Evolutionary conservation across 179 eudicot species (phyloP).

Genomic region (Silene vulgaris): DNA sequence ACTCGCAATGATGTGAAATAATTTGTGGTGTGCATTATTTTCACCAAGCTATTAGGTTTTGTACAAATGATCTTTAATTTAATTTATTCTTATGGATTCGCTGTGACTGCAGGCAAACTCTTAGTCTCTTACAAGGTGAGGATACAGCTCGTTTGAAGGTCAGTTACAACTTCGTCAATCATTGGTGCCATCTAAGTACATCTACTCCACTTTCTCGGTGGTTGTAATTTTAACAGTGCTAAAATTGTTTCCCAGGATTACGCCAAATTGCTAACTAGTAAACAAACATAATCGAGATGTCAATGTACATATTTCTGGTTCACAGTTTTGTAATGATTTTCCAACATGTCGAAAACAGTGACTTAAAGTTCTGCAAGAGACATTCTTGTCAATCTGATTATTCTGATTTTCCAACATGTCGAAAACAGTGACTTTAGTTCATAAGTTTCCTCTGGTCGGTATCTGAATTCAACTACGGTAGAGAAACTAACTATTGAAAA

Average conservation of each 20-base stretch:
- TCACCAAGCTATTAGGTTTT: too few species aligned
- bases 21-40: too few species aligned
- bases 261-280: conserved; percentile 12
- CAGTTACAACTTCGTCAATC: conserved; percentile 15
- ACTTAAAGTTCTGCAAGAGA: conserved; percentile 11
- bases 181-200: not conserved
- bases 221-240: conserved; percentile 19
- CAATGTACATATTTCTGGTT: conserved; percentile 29
- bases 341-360: conserved; percentile 9
- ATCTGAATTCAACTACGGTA: too few species aligned
- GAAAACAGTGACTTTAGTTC: too few species aligned
- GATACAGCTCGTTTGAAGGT: conserved; percentile 12
- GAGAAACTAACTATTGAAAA: too few species aligned
- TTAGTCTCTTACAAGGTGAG: not conserved
- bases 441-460: too few species aligned
- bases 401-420: too few species aligned
- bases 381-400: conserved; percentile 14
- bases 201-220: conserved; percentile 9
- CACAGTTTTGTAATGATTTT: conserved; percentile 28
- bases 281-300: conserved; percentile 24
- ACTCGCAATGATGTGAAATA: too few species aligned
- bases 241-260: conserved; percentile 15
- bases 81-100: too few species aligned
- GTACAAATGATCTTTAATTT: too few species aligned
- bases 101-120: too few species aligned